These are phyloP conservation scores for Neotropicomus parvogracilis DNA, from an alignment of 1,284 basidiomycete genomes.

Conservation along the genomic window DNA sequence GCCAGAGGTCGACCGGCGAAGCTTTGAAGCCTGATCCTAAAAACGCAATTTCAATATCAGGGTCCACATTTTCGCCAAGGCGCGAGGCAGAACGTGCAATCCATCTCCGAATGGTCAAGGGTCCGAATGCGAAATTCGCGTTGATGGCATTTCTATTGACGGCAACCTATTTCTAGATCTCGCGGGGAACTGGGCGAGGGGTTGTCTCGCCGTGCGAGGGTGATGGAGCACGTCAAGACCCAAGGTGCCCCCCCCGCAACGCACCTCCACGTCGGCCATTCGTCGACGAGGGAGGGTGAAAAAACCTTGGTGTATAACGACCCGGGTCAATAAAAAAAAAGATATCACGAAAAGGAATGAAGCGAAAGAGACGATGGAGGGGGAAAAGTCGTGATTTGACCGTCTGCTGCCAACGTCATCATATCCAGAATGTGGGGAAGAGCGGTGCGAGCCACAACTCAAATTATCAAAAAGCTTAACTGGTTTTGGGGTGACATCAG, in stretches of 20 bases:
- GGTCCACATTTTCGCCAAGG: neutral
- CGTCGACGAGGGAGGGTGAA: neutral
- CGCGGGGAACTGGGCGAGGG: conserved; percentile 8
- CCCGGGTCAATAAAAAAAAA: neutral
- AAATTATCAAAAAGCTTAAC: conserved; percentile 29
- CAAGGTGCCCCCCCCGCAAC: neutral
- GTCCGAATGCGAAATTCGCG: conserved; percentile 3
- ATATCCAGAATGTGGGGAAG: conserved; percentile 14
- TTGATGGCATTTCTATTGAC: conserved; percentile 1
- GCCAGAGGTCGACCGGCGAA: no score
- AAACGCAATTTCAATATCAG: conserved; percentile 9
- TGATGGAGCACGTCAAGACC: neutral
- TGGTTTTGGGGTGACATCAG: conserved; percentile 1
- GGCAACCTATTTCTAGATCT: conserved; percentile 12
- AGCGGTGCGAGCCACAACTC: conserved; percentile 16
- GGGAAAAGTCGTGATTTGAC: neutral
- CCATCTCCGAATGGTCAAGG: conserved; percentile 12
- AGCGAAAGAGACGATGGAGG: neutral
- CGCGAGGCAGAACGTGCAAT: neutral
- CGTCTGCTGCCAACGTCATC: conserved; percentile 1
- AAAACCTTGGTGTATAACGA: neutral
- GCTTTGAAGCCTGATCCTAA: neutral
- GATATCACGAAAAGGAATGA: neutral
- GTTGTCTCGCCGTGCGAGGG: neutral
- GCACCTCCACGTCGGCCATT: neutral